Evolutionary conservation across 805 yeast species (phyloP), one percentile per base, ranked within the genome.

Genomic region (Candida fluviatilis): DNA sequence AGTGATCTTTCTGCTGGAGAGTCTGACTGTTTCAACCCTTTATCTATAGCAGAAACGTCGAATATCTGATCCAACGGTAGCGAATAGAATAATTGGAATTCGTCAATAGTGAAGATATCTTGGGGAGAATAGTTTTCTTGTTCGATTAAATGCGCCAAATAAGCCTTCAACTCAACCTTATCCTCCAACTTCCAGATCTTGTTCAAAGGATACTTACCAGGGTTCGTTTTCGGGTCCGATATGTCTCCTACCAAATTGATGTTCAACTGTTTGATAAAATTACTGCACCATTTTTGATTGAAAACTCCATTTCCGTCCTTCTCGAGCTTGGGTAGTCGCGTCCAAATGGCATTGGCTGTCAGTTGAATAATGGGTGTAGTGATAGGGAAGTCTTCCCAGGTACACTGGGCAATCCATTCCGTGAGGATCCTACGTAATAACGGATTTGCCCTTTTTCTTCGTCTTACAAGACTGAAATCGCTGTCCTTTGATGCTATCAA

Each of bases 381-480:
- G 2, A 80, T 71, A 2, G 85, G 84, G 25, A 79, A 76, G 34
- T 72, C 75, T 50, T 77, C 81, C 85, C 86, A 80, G 2, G 73
- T 71, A 17, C 80, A 76, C 51, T 80, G 85, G 0, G 80, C 71
- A 29, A 80, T 75, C 85, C 85, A 80, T 52, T 80, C 85, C n/a
- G 78, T 72, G 31, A 80, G 54, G n/a, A 80, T 78, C 33, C 71
- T 69, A 26, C 84, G 58, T 11, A 80, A 64, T 17, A 80, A 52
- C 8, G 76, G 72, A 46, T 77, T 77, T 34, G 71, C 57, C n/a
- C 76, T 76, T 40, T 75, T 77, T 25, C 84, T 56, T 37, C 83
- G 58, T 38, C 80, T 54, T 10, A 73, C 72, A 42, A 69, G 62
- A 58, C 53, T 72, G 57, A 68, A 76, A 54, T 69, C 83, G 44